Evolutionary conservation across 2,329 filamentous ascomycete genomes (phyloP).

Genomic region (Fusarium brachygibbosum): DNA sequence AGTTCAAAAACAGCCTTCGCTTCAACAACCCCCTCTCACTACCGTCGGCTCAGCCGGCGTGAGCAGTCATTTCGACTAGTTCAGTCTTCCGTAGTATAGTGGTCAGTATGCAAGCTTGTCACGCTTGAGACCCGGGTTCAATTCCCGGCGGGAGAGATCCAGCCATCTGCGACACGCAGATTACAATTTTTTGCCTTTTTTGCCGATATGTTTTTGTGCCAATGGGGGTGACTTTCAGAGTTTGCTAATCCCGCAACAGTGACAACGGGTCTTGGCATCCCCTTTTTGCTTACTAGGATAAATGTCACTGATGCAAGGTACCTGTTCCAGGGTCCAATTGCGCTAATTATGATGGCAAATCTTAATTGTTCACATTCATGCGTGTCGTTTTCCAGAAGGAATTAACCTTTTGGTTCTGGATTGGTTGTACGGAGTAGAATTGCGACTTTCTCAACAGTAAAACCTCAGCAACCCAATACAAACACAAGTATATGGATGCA

Average conservation of each 20-base stretch:
- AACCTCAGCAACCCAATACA: background rate
- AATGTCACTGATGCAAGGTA: background rate
- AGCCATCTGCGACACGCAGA: conserved; percentile 28
- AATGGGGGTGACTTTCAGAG: too few species aligned
- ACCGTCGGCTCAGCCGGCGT: too few species aligned
- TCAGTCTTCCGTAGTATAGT: conserved; percentile 31
- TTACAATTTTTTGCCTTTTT: background rate
- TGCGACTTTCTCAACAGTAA: background rate
- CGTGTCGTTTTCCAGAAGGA: background rate
- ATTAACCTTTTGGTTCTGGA: background rate
- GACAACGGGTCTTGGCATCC: background rate
- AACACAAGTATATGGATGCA: rapidly evolving
- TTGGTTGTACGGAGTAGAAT: background rate
- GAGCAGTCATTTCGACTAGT: too few species aligned
- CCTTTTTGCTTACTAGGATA: background rate
- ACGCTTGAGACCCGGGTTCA: conserved; percentile 32
- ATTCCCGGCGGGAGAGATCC: conserved; percentile 34
- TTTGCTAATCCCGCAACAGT: background rate
- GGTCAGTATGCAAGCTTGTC: conserved; percentile 37
- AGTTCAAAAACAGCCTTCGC: too few species aligned
- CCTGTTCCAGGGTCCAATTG: background rate
- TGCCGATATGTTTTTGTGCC: too few species aligned
- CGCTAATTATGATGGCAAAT: conserved; percentile 18
- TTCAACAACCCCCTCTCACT: too few species aligned
- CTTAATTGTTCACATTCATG: conserved; percentile 14